Base-by-base conservation (phyloP, 495 filamentous ascomycete genomes). In the Aspergillus sclerotiicarbonarius region DNA sequence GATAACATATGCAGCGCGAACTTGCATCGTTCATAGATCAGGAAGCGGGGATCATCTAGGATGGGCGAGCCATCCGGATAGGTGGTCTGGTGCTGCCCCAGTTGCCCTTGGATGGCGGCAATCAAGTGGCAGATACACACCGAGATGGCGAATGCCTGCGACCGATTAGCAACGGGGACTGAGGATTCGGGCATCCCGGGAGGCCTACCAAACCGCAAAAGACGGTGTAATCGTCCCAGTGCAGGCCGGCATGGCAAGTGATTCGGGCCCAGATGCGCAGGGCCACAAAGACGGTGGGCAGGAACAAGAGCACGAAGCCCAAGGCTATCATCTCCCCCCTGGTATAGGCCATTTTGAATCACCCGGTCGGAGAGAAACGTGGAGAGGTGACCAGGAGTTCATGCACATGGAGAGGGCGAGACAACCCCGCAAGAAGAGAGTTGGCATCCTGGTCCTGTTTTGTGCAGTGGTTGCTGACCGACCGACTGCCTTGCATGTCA, bases 301-400 rank as follows among this genome's bases (percentile, higher is more conserved):
- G 50, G 13, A 52, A 19, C 29, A 52, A 4, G 4, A 52, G 33
- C 29, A 35, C 33, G 29, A 52, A 35, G 20, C 50, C 50, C 16
- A 52, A 19, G 13, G 30, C 30, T n/a, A 52, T 39, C 50, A 52
- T 52, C 50, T 52, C 30, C 30, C 20, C 29, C 50, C 33, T 52
- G 30, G 29, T 18, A 29, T 52, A 52, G 30, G 2, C 37, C 25
- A 25, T 25, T 41, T 2, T 16, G 37, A 41, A 12, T 41, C 37
- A 12, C 37, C 10, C n/a, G 37, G 37, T 41, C 10, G 37, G 37
- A 12, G 37, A 8, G 8, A 2, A 41, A 7, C 5, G 25, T 2
- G 25, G 25, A 25, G 25, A 25, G 25, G 25, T 5, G 5, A 25
- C 25, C 25, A n/a, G 25, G 25, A 25, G 2, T 25, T 25, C 25